These are phyloP conservation scores for Mycena indigotica DNA, from an alignment of 768 basidiomycete genomes.

Conservation along the genomic window DNA sequence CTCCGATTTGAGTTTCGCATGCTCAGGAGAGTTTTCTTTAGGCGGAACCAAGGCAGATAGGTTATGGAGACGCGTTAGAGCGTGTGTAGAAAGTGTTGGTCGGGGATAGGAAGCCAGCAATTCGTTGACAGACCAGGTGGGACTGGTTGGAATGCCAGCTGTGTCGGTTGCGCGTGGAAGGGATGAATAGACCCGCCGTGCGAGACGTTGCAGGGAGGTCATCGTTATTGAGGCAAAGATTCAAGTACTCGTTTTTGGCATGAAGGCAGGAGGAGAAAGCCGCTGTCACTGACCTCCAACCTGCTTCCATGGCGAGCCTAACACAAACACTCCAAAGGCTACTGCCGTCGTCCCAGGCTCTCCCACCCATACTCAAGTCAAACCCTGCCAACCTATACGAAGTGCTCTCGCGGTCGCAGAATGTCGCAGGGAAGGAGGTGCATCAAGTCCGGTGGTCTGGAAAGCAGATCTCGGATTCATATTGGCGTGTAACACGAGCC, in stretches of 20 bases:
- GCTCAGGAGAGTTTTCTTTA: constrained; percentile 54
- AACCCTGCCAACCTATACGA: constrained; percentile 70
- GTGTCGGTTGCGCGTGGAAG: constrained; percentile 46
- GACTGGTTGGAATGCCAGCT: constrained; percentile 62
- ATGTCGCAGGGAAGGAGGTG: constrained; percentile 65
- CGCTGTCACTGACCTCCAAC: constrained; percentile 22
- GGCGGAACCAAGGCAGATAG: constrained; percentile 77
- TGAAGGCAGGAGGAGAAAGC: constrained; percentile 21
- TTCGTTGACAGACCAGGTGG: constrained; percentile 81
- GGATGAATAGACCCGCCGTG: constrained; percentile 14
- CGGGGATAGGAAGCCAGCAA: constrained; percentile 77
- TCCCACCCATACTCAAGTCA: constrained; percentile 61
- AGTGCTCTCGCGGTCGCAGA: constrained; percentile 68
- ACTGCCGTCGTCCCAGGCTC: constrained; percentile 45
- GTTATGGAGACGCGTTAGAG: constrained; percentile 65
- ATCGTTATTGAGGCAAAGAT: no score
- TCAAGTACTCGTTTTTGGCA: no score
- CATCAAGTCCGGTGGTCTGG: constrained; percentile 74
- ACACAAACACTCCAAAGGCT: constrained; percentile 52
- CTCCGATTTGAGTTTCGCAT: constrained; percentile 53
- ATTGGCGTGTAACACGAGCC: constrained; percentile 75
- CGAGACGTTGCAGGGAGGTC: constrained; percentile 15
- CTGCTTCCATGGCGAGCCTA: constrained; percentile 37
- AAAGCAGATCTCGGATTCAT: constrained; percentile 68
- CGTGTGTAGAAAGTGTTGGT: constrained; percentile 58